Evolutionary conservation across 1,284 basidiomycete genomes (phyloP).

Genomic region (Puccinia novopanici): DNA sequence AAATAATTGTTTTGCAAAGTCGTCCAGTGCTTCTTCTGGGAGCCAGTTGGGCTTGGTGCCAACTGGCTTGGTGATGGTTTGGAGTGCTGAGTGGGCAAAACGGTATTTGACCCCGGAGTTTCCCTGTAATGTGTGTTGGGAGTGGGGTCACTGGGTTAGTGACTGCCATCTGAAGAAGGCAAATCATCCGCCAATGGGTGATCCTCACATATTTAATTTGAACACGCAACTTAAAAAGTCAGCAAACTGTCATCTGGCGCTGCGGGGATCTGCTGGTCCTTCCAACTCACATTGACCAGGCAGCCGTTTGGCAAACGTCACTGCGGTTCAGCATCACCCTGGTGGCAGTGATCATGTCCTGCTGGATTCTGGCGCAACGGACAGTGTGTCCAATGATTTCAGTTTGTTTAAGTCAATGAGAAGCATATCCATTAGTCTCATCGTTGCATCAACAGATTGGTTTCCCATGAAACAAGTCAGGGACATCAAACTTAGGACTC

Average conservation of each 20-base stretch:
- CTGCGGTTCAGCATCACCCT: neutral
- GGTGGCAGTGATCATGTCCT: neutral
- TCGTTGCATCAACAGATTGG: too few relatives aligned
- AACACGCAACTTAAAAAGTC: neutral
- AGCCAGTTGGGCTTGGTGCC: too few relatives aligned
- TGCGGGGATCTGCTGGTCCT: neutral
- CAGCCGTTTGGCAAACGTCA: neutral
- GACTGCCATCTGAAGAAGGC: constrained; percentile 1
- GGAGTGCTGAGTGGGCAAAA: neutral
- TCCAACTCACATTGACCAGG: neutral
- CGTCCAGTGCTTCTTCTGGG: too few relatives aligned
- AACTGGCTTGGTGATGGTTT: neutral
- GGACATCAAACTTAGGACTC: too few relatives aligned
- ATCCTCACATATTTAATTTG: neutral
- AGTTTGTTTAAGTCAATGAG: neutral
- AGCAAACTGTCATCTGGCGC: neutral
- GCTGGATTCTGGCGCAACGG: constrained; percentile 3
- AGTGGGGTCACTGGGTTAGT: too few relatives aligned
- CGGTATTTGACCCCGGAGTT: neutral
- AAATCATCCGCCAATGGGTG: neutral
- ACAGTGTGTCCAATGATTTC: constrained; percentile 13
- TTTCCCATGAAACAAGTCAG: neutral
- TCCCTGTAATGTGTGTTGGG: neutral
- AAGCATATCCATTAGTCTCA: neutral
- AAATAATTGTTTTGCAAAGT: too few relatives aligned